phyloP scores from a whole-genome alignment of 768 basidiomycete genomes.

The Melanogaster broomeanus region DNA sequence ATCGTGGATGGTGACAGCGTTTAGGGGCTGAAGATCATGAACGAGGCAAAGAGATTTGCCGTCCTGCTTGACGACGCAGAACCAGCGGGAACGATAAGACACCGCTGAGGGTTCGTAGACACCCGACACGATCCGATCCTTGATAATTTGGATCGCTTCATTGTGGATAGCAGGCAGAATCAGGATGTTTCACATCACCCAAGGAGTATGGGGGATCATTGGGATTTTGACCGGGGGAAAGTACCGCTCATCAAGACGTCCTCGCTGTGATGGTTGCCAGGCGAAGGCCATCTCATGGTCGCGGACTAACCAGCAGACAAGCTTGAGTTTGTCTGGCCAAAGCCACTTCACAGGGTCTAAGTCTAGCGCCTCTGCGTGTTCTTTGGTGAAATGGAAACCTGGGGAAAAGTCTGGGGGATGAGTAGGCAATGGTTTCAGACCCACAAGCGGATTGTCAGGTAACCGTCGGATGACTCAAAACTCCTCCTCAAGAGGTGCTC shows the following conservation, averaged over 20 bases:
- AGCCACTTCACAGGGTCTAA: neutral
- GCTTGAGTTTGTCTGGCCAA: neutral
- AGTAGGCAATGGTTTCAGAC: neutral
- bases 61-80: slow-evolving; percentile 5
- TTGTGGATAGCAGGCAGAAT: slow-evolving; percentile 27
- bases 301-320: neutral
- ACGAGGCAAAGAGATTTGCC: neutral
- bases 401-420: neutral
- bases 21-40: slow-evolving; percentile 1
- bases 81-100: neutral
- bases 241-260: slow-evolving; percentile 31
- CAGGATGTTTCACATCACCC: slow-evolving; percentile 32
- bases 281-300: slow-evolving; percentile 35
- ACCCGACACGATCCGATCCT: slow-evolving; percentile 34
- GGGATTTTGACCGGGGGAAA: slow-evolving; percentile 36
- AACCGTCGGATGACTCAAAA: neutral
- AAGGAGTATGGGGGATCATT: slow-evolving; percentile 34
- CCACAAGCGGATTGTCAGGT: neutral
- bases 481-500: no score
- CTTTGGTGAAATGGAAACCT: neutral
- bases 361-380: neutral
- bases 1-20: neutral
- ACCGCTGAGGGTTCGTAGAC: slow-evolving; percentile 35
- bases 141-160: slow-evolving; percentile 29
- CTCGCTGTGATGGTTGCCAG: slow-evolving; percentile 37